Evolutionary conservation across 108 stramenopile genomes (phyloP).

Genomic region (Conticribra guillardii): DNA sequence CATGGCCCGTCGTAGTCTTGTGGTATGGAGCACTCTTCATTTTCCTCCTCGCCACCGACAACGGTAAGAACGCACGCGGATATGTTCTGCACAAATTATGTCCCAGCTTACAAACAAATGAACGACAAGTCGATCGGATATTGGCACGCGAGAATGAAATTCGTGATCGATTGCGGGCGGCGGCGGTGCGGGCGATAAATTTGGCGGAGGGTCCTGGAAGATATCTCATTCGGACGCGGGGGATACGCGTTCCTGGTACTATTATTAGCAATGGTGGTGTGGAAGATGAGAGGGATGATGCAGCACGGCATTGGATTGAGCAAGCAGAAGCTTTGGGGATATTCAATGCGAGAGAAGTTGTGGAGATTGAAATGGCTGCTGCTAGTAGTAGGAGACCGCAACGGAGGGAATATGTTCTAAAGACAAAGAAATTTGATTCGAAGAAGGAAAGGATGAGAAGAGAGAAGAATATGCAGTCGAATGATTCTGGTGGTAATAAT

Average conservation of each 20-base stretch:
- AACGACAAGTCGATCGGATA: conserved; percentile 29
- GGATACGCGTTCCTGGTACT: conserved; percentile 12
- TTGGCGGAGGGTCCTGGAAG: conserved; percentile 21
- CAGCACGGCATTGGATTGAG: conserved; percentile 38
- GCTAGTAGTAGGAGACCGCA: conserved; percentile 3
- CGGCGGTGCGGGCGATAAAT: conserved; percentile 22
- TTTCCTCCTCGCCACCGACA: conserved; percentile 48
- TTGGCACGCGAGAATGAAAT: conserved; percentile 26
- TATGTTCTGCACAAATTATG: conserved; percentile 25
- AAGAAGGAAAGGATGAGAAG: conserved; percentile 18
- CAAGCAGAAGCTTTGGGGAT: conserved; percentile 39
- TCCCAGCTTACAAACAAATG: conserved; percentile 34
- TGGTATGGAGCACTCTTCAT: conserved; percentile 54
- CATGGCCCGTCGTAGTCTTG: conserved; percentile 50
- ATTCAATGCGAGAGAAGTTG: conserved; percentile 14
- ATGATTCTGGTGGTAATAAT: conserved; percentile 5
- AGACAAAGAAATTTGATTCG: conserved; percentile 46
- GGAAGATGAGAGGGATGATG: conserved; percentile 21
- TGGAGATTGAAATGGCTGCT: neutral
- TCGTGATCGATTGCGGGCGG: conserved; percentile 24
- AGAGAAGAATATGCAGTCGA: neutral
- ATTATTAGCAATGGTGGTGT: neutral
- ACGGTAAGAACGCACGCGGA: conserved; percentile 36
- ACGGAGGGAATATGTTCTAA: conserved; percentile 43
- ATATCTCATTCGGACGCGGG: conserved; percentile 24